Base-by-base conservation (phyloP, 108 stramenopile genomes). In the Ochromonas danica region DNA sequence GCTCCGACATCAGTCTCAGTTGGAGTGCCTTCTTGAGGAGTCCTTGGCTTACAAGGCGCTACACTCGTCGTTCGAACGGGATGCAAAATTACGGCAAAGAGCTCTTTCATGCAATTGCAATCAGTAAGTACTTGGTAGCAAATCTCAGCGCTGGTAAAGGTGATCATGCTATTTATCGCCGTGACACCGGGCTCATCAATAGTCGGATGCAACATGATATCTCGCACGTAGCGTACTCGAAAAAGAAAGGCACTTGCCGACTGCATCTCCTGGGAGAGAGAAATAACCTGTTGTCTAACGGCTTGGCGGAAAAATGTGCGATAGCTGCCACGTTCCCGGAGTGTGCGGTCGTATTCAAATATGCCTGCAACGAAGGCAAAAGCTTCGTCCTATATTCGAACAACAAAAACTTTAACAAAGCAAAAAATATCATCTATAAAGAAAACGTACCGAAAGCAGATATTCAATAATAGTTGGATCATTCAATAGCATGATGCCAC, bases 141-240 rank as follows among this genome's bases (percentile, higher is more conserved):
- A 14, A 67, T 67, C 31, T 67, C 63, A 25, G 3, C 6, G 17
- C 14, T 35, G 17, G 63, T 33, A 36, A 67, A 67, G 31, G 35
- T 10, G 31, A 67, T 67, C 63, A 67, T 67, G 3, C 14, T 14
- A 28, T 28, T 67, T 36, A 67, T 6, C 31, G 63, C 63, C 31
- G 63, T 67, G 63, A 67, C 25, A 25, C 63, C 63, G 10, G 63
- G 63, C 31, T 67, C 63, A 36, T 67, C 63, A 25, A 67, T 67
- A 6, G 63, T 67, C 63, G 63, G 63, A 36, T 67, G 63, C 17
- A 67, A 10, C 63, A 67, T 67, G 10, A 36, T 31, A 36, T 67
- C 63, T 36, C 35, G 3, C 31, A 67, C 3, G 31, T 35, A 67
- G 17, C 31, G 17, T 36, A 67, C 3, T 10, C 63, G 63, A 36